These are phyloP conservation scores for Boletus reticulatus DNA, from an alignment of 768 basidiomycete species.

Conservation along the genomic window DNA sequence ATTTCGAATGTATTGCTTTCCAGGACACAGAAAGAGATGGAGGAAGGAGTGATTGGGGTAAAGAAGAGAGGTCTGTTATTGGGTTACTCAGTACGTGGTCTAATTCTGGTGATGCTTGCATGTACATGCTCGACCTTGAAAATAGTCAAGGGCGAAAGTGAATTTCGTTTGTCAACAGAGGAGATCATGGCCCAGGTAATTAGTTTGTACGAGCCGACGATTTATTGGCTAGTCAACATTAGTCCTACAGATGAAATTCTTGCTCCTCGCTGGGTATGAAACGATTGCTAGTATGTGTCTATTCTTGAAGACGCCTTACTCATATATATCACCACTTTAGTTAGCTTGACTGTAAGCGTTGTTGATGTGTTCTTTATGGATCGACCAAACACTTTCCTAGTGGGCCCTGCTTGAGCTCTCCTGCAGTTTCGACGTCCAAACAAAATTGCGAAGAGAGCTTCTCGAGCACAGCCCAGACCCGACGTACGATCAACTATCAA, in stretches of 20 bases:
- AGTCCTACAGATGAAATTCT: constrained; percentile 14
- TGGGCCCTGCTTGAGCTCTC: constrained; percentile 60
- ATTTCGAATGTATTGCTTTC: too few relatives aligned
- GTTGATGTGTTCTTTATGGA: not conserved
- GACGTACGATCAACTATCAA: constrained; percentile 51
- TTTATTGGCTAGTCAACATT: too few relatives aligned
- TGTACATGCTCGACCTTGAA: not conserved
- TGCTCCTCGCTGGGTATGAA: constrained; percentile 23
- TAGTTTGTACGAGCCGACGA: too few relatives aligned
- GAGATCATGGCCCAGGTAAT: constrained; percentile 28
- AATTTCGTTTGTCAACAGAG: constrained; percentile 20
- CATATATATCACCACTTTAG: not conserved
- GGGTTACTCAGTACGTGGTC: constrained; percentile 21
- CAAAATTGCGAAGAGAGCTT: constrained; percentile 50
- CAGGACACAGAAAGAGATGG: too few relatives aligned
- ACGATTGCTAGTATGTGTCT: constrained; percentile 16
- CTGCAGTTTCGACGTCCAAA: constrained; percentile 43
- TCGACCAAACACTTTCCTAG: constrained; percentile 17
- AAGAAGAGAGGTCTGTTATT: constrained; percentile 27
- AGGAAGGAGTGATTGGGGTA: constrained; percentile 20
- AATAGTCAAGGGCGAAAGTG: constrained; percentile 37
- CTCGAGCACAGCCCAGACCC: constrained; percentile 44
- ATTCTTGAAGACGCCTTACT: not conserved
- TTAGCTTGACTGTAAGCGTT: constrained; percentile 16
- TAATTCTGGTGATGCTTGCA: too few relatives aligned